Evolutionary conservation across 345 rosid genomes (phyloP), one percentile per base, ranked within the genome.

Genomic region (Fremontodendron californicum): DNA sequence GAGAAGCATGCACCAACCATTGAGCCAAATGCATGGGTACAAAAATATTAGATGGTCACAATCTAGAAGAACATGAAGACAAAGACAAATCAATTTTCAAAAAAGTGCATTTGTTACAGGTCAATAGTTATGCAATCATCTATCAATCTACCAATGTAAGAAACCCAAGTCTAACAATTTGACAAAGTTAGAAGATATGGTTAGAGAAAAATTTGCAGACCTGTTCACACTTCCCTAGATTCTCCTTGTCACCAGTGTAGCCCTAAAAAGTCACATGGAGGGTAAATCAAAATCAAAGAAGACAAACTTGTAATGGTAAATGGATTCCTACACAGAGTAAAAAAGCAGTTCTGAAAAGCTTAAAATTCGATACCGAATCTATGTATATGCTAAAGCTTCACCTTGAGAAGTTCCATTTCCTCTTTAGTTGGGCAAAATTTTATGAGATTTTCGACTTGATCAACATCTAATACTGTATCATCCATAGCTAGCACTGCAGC

Each of bases 351-450:
- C 57, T 15, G 66, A 54, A 75, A 29, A 62, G 60, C 72, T 21
- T 61, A 45, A 43, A 74, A 77, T 71, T 23, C 58, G 27, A 75
- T 54, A 68, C 48, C 2, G 45, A 51, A 79, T 75, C 69, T 55
- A 29, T 68, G 21, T 75, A 69, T 23, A 85, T 61, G 78, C 63
- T 48, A 85, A 75, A 81, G 55, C 57, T 68, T 82, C 75, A 96
- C 99, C 99, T 96, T 96, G 43, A 96, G 93, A 82, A 84, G 90
- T 82, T 96, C 99, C 97, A 94, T 94, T 89, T 96, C 99, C 86
- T 96, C 99, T 83, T 96, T 96, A 10, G 98, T 94, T 37, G 98
- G 99, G 75, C 98, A 96, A 83, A 94, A 94, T 67, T 96, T 96
- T 82, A 94, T 92, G 78, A 96, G 98, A 86, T 96, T 96, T 58